phyloP scores from a whole-genome alignment of 2,329 filamentous ascomycete genomes.

The Penicillium sp. region DNA sequence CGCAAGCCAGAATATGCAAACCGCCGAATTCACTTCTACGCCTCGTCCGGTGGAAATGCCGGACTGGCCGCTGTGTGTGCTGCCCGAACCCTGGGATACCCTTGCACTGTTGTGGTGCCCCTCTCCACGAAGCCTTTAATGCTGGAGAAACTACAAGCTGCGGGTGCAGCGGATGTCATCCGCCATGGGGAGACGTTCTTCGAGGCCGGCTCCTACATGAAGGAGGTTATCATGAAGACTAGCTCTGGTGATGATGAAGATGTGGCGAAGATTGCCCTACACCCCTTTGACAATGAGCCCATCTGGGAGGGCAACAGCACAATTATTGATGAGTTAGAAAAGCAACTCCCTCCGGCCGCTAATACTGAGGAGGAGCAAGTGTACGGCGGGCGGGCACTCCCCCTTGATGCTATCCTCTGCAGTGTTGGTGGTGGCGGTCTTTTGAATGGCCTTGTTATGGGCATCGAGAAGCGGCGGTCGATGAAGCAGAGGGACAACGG shows the following conservation, averaged over 20 bases:
- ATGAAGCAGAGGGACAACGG: conserved; percentile 27
- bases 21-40: conserved; percentile 69
- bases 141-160: conserved; percentile 67
- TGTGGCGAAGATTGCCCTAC: conserved; percentile 43
- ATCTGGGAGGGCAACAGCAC: conserved; percentile 50
- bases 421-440: conserved; percentile 79
- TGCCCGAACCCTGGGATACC: conserved; percentile 62
- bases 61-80: conserved; percentile 79
- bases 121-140: conserved; percentile 65
- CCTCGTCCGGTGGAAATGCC: conserved; percentile 78
- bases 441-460: conserved; percentile 72
- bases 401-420: conserved; percentile 71
- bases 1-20: conserved; percentile 41
- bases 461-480: conserved; percentile 55
- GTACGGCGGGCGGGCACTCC: conserved; percentile 33
- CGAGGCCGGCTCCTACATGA: conserved; percentile 68
- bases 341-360: conserved; percentile 38
- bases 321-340: conserved; percentile 45
- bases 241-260: conserved; percentile 25
- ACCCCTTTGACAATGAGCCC: conserved; percentile 47
- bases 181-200: conserved; percentile 67
- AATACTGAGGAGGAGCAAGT: conserved; percentile 32
- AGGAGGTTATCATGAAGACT: conserved; percentile 49
- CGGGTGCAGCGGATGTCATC: conserved; percentile 66
- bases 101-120: conserved; percentile 75